Conservation (phyloP, 352 stramenopile species). For the Phytophthora sp. region DNA sequence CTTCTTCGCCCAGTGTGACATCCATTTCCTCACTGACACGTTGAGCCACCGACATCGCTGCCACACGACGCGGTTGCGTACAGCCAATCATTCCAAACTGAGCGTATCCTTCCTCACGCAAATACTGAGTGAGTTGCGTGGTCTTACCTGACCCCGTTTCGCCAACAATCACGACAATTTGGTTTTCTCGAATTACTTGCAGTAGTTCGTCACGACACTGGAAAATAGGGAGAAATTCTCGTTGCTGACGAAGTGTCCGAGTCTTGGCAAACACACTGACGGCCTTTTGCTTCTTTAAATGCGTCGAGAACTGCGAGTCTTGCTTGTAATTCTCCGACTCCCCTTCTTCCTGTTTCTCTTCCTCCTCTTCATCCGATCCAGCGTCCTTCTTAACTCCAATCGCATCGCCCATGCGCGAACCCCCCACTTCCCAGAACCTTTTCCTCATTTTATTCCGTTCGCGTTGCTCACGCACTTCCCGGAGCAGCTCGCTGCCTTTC, state of each 20-base stretch:
- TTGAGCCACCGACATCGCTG: constrained; percentile 98
- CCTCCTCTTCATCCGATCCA: constrained; percentile 64
- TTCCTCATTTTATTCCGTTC: constrained; percentile 95
- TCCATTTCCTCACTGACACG: constrained; percentile 98
- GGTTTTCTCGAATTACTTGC: constrained; percentile 97
- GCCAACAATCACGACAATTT: constrained; percentile 98
- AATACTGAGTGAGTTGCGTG: constrained; percentile 97
- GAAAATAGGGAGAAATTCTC: constrained; percentile 97
- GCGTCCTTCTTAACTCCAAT: constrained; percentile 90
- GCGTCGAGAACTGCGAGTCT: constrained; percentile 93
- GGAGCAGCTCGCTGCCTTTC: constrained; percentile 92
- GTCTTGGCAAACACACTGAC: constrained; percentile 97
- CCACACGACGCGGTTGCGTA: constrained; percentile 98
- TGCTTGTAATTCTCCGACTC: constrained; percentile 94
- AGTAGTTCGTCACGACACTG: constrained; percentile 96
- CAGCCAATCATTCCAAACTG: constrained; percentile 94
- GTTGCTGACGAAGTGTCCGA: constrained; percentile 96
- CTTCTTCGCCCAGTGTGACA: constrained; percentile 91
- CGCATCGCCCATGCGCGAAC: constrained; percentile 96
- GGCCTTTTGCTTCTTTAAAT: constrained; percentile 92
- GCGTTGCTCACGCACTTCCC: constrained; percentile 76
- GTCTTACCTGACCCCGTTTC: constrained; percentile 98
- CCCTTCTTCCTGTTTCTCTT: constrained; percentile 49
- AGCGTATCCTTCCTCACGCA: constrained; percentile 92
- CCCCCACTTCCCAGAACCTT: constrained; percentile 99